Conservation (phyloP, 306 rosid genomes). For the Albizia julibrissin region DNA sequence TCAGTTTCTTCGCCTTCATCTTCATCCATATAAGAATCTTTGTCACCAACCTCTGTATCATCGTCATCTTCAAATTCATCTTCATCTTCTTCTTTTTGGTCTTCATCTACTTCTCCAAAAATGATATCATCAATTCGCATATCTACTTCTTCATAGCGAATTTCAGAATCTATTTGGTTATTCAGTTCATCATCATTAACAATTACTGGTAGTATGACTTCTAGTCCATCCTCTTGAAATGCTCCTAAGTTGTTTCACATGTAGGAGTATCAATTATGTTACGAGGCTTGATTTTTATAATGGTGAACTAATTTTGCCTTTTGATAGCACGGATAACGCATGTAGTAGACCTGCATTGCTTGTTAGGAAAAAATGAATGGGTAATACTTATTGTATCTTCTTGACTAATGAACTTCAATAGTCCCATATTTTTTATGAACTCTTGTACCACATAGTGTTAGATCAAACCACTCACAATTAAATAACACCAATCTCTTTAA, state of each 20-base stretch:
- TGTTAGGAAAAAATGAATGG: background rate
- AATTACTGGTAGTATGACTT: background rate
- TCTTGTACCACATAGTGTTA: background rate
- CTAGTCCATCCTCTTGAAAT: background rate
- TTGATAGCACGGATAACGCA: background rate
- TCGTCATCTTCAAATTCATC: no score
- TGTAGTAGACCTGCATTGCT: background rate
- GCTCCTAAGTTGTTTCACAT: background rate
- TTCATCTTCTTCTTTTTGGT: no score
- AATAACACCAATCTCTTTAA: background rate
- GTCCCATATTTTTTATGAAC: background rate
- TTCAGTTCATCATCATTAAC: background rate
- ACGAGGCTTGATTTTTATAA: background rate
- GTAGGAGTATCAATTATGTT: background rate
- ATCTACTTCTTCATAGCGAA: no score
- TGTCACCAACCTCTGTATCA: no score
- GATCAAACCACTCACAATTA: background rate
- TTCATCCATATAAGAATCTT: no score
- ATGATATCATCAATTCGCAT: no score
- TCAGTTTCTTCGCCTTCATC: no score
- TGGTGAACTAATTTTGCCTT: background rate
- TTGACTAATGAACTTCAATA: background rate
- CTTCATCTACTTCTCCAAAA: no score
- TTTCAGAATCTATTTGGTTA: background rate
- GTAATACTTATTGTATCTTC: background rate